A percentile compares a stretch with the other conserved stretches of the same genome.
These are phyloP conservation scores for Pezicula neosporulosa DNA, from an alignment of 2,329 filamentous ascomycete genomes.

Conservation along the genomic window DNA sequence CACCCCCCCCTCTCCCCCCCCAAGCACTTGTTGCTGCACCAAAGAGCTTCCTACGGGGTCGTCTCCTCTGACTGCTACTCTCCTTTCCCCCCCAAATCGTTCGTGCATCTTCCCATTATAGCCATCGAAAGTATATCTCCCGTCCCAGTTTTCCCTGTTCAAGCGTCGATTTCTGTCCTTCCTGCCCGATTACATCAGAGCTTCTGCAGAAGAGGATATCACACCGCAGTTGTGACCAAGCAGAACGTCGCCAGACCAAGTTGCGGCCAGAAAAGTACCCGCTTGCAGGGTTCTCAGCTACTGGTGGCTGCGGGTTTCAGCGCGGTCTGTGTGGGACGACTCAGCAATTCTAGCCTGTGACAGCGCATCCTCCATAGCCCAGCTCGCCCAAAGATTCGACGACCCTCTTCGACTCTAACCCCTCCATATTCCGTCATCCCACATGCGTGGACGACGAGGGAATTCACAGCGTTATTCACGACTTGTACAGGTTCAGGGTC, in stretches of 20 bases:
- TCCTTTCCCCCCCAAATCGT: not conserved
- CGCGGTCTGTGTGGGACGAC: constrained; percentile 5
- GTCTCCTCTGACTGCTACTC: too few relatives aligned
- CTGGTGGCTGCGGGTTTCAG: not conserved
- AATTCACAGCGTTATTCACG: constrained; percentile 8
- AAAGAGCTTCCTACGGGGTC: too few relatives aligned
- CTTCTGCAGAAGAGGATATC: not conserved
- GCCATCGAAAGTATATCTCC: constrained; percentile 6
- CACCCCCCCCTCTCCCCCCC: too few relatives aligned
- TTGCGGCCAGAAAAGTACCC: constrained; percentile 4
- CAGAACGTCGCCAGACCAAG: constrained; percentile 4
- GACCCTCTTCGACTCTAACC: constrained; percentile 8
- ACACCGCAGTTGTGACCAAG: constrained; percentile 5
- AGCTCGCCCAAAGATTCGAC: not conserved
- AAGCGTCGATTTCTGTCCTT: not conserved
- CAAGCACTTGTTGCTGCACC: too few relatives aligned
- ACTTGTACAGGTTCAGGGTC: not conserved
- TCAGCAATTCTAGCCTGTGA: constrained; percentile 15
- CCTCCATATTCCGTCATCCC: constrained; percentile 20
- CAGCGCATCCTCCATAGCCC: constrained; percentile 6
- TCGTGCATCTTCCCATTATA: constrained; percentile 1
- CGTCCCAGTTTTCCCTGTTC: constrained; percentile 14
- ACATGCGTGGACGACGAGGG: constrained; percentile 5
- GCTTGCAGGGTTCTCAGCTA: not conserved
- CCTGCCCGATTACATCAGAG: constrained; percentile 18